phyloP scores from a whole-genome alignment of 2,329 filamentous ascomycete genomes.

The Monilinia vaccinii-corymbosi region DNA sequence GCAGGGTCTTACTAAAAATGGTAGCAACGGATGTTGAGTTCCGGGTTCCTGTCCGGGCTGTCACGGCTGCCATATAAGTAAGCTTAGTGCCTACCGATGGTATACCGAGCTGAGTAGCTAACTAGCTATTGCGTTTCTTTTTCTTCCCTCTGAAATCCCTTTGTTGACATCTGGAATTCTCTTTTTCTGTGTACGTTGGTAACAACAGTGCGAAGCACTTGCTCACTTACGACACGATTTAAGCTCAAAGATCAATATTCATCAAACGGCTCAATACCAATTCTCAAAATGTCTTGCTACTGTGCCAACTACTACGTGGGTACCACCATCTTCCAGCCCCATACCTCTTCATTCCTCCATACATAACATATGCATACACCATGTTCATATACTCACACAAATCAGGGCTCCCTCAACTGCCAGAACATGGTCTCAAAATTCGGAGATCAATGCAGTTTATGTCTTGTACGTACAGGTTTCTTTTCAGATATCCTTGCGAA shows the following conservation, averaged over 20 bases:
- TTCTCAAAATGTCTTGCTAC: slow-evolving; percentile 2
- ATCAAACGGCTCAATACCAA: neutral
- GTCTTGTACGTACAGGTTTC: neutral
- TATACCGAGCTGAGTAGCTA: neutral
- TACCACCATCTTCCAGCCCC: neutral
- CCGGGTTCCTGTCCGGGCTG: neutral
- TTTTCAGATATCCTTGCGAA: neutral
- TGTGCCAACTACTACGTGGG: slow-evolving; percentile 8
- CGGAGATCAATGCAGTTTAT: neutral
- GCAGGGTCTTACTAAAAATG: neutral
- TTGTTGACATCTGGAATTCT: too few relatives aligned
- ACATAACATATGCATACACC: neutral
- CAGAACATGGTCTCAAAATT: slow-evolving; percentile 1
- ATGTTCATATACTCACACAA: neutral
- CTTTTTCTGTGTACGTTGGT: neutral
- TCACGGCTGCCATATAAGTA: neutral
- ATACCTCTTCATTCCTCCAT: too few relatives aligned
- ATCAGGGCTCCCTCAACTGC: slow-evolving; percentile 5
- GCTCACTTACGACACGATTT: neutral
- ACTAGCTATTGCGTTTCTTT: neutral
- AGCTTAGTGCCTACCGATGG: neutral
- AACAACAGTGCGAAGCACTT: neutral
- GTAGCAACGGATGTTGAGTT: neutral
- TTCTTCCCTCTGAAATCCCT: neutral
- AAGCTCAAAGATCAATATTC: neutral